A percentile compares a stretch with the other conserved stretches of the same genome.
phyloP scores from a whole-genome alignment of 2,329 filamentous ascomycete genomes.

The Fusarium anthophilum region DNA sequence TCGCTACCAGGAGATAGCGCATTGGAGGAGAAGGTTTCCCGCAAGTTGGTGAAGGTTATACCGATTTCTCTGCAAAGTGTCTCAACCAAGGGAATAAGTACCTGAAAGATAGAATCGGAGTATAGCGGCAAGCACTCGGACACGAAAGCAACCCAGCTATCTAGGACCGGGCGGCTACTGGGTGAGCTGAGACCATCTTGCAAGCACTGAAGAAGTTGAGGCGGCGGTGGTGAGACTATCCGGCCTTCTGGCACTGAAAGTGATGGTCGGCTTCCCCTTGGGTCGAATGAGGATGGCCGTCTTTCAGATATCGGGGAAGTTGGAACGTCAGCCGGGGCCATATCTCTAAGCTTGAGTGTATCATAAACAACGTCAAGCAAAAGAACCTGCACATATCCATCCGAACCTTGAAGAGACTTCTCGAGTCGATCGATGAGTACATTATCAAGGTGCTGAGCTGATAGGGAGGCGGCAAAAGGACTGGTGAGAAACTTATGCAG shows the following conservation, averaged over 20 bases:
- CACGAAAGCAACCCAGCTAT: slow-evolving; percentile 91
- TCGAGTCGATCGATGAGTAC: slow-evolving; percentile 74
- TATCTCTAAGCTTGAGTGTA: slow-evolving; percentile 72
- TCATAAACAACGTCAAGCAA: slow-evolving; percentile 82
- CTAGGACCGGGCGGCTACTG: slow-evolving; percentile 79
- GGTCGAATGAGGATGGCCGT: slow-evolving; percentile 54
- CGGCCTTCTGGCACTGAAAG: slow-evolving; percentile 45
- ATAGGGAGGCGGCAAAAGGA: slow-evolving; percentile 67
- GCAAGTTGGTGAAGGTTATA: slow-evolving; percentile 75
- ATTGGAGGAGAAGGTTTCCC: slow-evolving; percentile 65
- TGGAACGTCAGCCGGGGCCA: slow-evolving; percentile 51
- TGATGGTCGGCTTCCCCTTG: slow-evolving; percentile 52
- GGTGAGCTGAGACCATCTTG: slow-evolving; percentile 81
- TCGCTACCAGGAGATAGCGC: slow-evolving; percentile 32
- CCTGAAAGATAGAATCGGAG: slow-evolving; percentile 85
- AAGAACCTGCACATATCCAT: slow-evolving; percentile 78
- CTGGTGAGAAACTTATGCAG: slow-evolving; percentile 75
- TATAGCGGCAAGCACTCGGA: slow-evolving; percentile 86
- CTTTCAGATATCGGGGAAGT: slow-evolving; percentile 59
- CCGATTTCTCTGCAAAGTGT: slow-evolving; percentile 85
- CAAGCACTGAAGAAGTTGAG: slow-evolving; percentile 82
- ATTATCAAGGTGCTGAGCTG: slow-evolving; percentile 74
- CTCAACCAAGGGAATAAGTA: slow-evolving; percentile 89
- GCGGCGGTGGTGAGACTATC: slow-evolving; percentile 62
- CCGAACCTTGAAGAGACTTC: slow-evolving; percentile 67